These are phyloP conservation scores for Aspergillus avenaceus DNA, from an alignment of 495 filamentous ascomycete genomes.

Conservation along the genomic window DNA sequence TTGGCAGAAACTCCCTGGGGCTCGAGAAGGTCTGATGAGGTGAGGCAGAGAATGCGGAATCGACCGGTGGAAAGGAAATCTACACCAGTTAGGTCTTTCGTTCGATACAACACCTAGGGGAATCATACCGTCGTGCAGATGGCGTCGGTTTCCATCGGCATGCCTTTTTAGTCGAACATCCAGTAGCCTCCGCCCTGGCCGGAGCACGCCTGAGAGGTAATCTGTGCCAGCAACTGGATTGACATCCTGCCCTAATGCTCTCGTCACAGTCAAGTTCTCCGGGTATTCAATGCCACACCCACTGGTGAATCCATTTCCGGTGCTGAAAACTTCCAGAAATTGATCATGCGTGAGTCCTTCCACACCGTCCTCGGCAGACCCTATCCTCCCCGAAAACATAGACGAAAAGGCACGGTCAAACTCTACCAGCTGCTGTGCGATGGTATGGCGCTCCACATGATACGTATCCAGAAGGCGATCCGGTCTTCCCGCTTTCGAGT, in stretches of 20 bases:
- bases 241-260: constrained; percentile 8
- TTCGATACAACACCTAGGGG: not conserved
- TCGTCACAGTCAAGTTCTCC: constrained; percentile 35
- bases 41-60: constrained; percentile 43
- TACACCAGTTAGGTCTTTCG: not conserved
- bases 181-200: constrained; percentile 27
- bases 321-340: constrained; percentile 48
- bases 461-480: constrained; percentile 64
- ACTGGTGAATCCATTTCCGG: constrained; percentile 43
- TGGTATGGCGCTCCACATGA: constrained; percentile 59
- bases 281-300: constrained; percentile 46
- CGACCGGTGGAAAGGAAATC: constrained; percentile 42
- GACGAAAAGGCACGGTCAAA: constrained; percentile 62
- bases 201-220: constrained; percentile 39
- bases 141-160: constrained; percentile 40
- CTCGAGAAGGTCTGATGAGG: constrained; percentile 31
- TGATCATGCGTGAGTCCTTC: constrained; percentile 44
- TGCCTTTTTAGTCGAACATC: constrained; percentile 38
- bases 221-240: constrained; percentile 36
- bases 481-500: constrained; percentile 26
- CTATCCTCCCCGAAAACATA: constrained; percentile 48
- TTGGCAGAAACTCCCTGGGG: constrained; percentile 23
- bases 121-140: constrained; percentile 45
- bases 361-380: constrained; percentile 22
- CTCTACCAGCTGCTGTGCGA: constrained; percentile 69